A percentile compares a stretch with the other conserved stretches of the same genome.
phyloP scores from a whole-genome alignment of 179 eudicot species.

The Beta corolliflora region DNA sequence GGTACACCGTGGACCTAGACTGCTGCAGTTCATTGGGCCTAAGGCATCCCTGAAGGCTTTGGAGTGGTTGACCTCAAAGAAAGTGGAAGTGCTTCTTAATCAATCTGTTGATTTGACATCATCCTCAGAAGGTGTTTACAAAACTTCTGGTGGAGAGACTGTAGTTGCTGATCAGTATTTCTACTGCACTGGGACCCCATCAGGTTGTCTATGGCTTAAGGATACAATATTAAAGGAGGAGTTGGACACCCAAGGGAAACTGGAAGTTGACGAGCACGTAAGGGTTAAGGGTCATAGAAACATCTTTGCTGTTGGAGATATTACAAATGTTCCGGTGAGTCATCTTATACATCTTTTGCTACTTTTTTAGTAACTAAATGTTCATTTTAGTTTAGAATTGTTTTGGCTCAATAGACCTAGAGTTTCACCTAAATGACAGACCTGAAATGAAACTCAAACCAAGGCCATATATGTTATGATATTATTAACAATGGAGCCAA shows the following conservation, averaged over 20 bases:
- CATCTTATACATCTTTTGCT: neutral
- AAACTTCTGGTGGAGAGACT: constrained; percentile 63
- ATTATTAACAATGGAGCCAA: neutral
- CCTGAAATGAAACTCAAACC: neutral
- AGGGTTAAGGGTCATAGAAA: constrained; percentile 57
- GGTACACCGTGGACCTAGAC: constrained; percentile 62
- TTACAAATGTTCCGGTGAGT: constrained; percentile 62
- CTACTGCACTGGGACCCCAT: constrained; percentile 53
- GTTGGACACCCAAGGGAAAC: constrained; percentile 55
- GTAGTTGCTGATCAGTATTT: constrained; percentile 59
- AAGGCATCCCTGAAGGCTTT: constrained; percentile 57
- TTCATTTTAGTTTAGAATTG: neutral
- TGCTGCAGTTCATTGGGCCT: constrained; percentile 59
- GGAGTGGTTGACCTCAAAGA: constrained; percentile 64
- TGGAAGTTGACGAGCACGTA: constrained; percentile 53
- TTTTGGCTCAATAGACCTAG: neutral
- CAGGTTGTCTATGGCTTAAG: constrained; percentile 64
- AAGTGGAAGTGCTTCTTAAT: constrained; percentile 56
- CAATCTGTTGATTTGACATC: constrained; percentile 47
- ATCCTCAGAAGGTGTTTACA: constrained; percentile 43
- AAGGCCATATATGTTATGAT: neutral
- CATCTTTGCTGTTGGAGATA: constrained; percentile 74
- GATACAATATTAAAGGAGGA: constrained; percentile 49
- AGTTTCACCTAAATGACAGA: no score
- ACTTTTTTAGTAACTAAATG: neutral